Percentiles rank a stretch among this genome's conserved stretches.
These are phyloP conservation scores for Fusarium sp. DNA, from an alignment of 2,329 filamentous ascomycete species.

Conservation along the genomic window DNA sequence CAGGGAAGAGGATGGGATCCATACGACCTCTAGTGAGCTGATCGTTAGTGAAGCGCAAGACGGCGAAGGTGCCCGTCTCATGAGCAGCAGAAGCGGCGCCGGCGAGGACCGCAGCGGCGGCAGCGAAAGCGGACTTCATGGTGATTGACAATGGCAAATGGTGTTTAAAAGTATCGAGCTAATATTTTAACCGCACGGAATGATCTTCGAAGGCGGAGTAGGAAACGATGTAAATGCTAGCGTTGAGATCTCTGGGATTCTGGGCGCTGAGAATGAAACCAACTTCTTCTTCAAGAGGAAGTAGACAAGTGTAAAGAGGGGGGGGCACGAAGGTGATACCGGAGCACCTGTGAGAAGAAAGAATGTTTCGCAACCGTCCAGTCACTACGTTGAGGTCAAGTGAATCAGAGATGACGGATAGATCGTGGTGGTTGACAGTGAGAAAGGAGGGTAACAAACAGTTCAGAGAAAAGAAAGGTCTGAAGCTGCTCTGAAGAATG, in stretches of 20 bases:
- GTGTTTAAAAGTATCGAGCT: constrained; percentile 4
- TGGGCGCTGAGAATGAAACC: constrained; percentile 33
- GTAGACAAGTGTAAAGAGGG: constrained; percentile 14
- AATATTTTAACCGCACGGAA: background rate
- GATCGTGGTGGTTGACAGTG: constrained; percentile 30
- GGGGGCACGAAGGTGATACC: constrained; percentile 44
- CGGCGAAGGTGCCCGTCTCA: constrained; percentile 67
- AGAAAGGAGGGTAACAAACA: constrained; percentile 44
- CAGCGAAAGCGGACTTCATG: constrained; percentile 49
- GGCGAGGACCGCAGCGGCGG: constrained; percentile 50
- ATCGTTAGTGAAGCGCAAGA: constrained; percentile 74
- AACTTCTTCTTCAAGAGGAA: constrained; percentile 18
- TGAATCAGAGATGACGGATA: constrained; percentile 30
- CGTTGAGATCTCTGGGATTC: constrained; percentile 36
- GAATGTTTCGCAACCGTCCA: constrained; percentile 34
- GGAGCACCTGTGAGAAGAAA: constrained; percentile 46
- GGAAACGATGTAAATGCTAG: constrained; percentile 14
- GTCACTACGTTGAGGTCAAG: constrained; percentile 16
- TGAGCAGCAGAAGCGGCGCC: constrained; percentile 48
- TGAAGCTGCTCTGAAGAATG: constrained; percentile 27
- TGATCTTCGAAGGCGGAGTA: background rate
- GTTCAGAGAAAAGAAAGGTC: constrained; percentile 28
- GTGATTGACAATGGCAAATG: constrained; percentile 5
- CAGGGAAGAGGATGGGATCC: constrained; percentile 75
- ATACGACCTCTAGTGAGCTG: constrained; percentile 67